Evolutionary conservation across 805 yeast species (phyloP).

Genomic region (Naumovozyma castellii): DNA sequence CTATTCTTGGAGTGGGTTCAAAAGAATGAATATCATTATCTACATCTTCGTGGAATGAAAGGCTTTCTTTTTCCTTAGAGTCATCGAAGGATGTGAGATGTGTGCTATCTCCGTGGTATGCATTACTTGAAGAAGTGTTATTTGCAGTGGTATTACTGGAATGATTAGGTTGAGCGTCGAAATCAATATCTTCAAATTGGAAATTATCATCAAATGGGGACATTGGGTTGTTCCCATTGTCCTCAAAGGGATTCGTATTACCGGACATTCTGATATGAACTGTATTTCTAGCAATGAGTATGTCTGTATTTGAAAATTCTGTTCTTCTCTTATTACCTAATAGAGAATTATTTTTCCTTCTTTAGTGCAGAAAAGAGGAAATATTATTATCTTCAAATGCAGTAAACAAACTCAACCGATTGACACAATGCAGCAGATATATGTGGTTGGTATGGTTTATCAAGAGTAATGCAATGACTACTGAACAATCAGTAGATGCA

Average conservation of each 20-base stretch:
- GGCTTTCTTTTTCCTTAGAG: conserved; percentile 2
- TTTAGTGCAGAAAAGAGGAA: too few relatives aligned
- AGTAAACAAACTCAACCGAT: neutral
- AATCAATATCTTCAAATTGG: conserved; percentile 17
- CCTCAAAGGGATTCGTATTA: conserved; percentile 5
- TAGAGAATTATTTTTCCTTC: too few relatives aligned
- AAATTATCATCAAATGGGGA: conserved; percentile 25
- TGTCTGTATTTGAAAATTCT: neutral
- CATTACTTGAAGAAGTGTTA: neutral
- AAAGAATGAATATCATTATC: conserved; percentile 21
- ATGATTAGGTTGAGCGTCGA: neutral
- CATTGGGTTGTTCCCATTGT: conserved; percentile 5
- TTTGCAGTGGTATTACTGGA: neutral
- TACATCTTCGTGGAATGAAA: conserved; percentile 8
- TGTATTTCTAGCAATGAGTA: neutral
- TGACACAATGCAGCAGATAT: neutral
- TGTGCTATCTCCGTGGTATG: neutral
- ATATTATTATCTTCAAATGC: neutral
- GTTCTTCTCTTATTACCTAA: too few relatives aligned
- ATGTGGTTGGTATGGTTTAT: neutral
- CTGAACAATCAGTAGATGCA: neutral
- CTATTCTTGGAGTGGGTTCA: conserved; percentile 23
- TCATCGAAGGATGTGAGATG: conserved; percentile 1
- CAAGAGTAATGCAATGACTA: too few relatives aligned
- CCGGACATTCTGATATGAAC: neutral